Evolutionary conservation across 192 early-diverging fungal species (phyloP), one percentile per base, ranked within the genome.

Genomic region (Dissophora globulifera): DNA sequence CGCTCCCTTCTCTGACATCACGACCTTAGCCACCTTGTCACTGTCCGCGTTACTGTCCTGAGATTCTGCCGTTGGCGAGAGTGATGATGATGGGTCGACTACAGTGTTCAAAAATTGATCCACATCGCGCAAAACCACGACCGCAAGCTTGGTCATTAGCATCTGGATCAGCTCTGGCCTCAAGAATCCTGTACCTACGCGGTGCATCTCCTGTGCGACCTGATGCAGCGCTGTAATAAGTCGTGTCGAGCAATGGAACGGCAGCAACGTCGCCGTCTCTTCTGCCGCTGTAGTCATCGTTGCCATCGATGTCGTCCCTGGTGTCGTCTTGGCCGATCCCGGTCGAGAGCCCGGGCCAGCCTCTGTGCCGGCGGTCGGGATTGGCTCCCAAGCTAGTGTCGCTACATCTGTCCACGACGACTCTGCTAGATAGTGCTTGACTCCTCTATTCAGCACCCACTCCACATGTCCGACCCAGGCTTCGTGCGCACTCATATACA

Each of bases 1-100:
- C 1, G 86, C 84, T 1, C 87, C 84, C 47, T 83, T 83, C 38
- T 89, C 87, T 12, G 88, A 79, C 3, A 74, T 9, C 2, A 75
- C 32, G 9, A 60, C 26, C 12, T n/a, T n/a, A n/a, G n/a, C n/a
- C n/a, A n/a, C n/a, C n/a, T n/a, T n/a, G n/a, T n/a, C n/a, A n/a
- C n/a, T n/a, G n/a, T n/a, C n/a, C n/a, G n/a, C n/a, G 57, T n/a
- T 22, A 22, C 27, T 12, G 20, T 42, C 12, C n/a, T 42, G 1
- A 23, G 15, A 11, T 33, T 8, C 20, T 41, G 32, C 25, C n/a
- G 40, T 42, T 16, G 22, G 13, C 19, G 31, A 33, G 7, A 19
- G 10, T 35, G 19, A 15, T 50, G 41, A 49, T 38, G 41, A 1
- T 32, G 22, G 31, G 0, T n/a, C 55, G 0, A 31, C 48, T 9